A percentile compares a stretch with the other conserved stretches of the same genome.
Evolutionary conservation across 2,329 filamentous ascomycete species (phyloP).

Genomic region (Colletotrichum endophyticum): DNA sequence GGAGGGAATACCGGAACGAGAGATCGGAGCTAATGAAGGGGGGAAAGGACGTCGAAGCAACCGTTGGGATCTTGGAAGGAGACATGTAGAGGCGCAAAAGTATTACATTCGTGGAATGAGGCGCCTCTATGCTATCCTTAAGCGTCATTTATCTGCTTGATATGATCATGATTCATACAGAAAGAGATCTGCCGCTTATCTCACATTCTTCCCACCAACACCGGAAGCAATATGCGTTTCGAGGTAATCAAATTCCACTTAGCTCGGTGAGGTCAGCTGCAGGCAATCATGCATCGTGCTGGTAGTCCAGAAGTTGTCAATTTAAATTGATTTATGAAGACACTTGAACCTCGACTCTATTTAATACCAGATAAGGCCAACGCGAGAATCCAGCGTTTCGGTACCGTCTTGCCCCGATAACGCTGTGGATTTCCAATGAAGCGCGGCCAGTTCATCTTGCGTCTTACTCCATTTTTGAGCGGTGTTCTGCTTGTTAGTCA

Average conservation of each 20-base stretch:
- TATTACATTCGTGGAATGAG: neutral
- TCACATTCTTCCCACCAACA: neutral
- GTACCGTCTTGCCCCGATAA: neutral
- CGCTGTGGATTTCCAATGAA: neutral
- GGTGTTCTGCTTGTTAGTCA: neutral
- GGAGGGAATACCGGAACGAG: neutral
- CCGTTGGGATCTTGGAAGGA: neutral
- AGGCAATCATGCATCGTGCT: neutral
- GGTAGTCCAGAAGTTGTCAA: neutral
- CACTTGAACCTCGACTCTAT: neutral
- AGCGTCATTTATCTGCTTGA: neutral
- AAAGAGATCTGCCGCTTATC: neutral
- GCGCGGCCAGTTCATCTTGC: neutral
- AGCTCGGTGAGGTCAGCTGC: neutral
- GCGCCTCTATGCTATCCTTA: neutral
- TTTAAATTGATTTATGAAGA: neutral
- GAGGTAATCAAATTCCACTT: neutral
- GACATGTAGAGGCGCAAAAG: neutral
- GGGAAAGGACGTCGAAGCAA: neutral
- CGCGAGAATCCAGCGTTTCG: neutral
- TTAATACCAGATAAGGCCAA: neutral
- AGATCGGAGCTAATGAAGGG: neutral
- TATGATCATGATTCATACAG: neutral
- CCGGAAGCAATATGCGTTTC: neutral
- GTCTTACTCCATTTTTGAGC: neutral